A percentile compares a stretch with the other conserved stretches of the same genome.
These are phyloP conservation scores for Alternaria brassicae DNA, from an alignment of 2,329 filamentous ascomycete species.

Conservation along the genomic window DNA sequence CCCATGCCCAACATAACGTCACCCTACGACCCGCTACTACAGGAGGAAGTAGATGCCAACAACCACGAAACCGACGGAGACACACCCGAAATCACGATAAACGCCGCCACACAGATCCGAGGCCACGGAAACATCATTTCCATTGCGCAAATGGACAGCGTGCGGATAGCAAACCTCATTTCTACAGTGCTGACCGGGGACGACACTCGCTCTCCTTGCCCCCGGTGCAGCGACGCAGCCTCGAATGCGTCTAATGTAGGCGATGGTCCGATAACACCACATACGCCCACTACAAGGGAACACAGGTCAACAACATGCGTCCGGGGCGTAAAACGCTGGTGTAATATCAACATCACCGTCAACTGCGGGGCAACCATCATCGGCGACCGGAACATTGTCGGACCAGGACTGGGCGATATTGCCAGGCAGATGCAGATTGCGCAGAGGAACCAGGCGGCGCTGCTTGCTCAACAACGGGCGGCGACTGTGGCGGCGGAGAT, in stretches of 20 bases:
- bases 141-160: constrained; percentile 42
- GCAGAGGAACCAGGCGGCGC: constrained; percentile 32
- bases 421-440: constrained; percentile 43
- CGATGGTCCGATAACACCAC: neutral
- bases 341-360: constrained; percentile 42
- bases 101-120: constrained; percentile 44
- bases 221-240: too few relatives aligned
- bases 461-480: constrained; percentile 22
- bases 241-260: too few relatives aligned
- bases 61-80: constrained; percentile 9
- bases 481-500: neutral
- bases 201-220: neutral
- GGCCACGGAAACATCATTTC: constrained; percentile 46
- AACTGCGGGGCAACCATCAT: constrained; percentile 47
- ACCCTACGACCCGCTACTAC: constrained; percentile 28
- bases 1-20: constrained; percentile 29
- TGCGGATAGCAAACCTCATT: constrained; percentile 38
- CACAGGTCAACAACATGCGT: constrained; percentile 13
- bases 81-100: constrained; percentile 44
- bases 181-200: constrained; percentile 28
- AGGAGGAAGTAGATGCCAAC: constrained; percentile 14
- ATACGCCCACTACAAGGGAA: neutral
- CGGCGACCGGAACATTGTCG: constrained; percentile 47
- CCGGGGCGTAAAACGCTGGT: constrained; percentile 12
- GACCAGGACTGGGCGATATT: constrained; percentile 44